Evolutionary conservation across 2,329 filamentous ascomycete species (phyloP), one percentile per base, ranked within the genome.

Genomic region (Talaromyces sp.): DNA sequence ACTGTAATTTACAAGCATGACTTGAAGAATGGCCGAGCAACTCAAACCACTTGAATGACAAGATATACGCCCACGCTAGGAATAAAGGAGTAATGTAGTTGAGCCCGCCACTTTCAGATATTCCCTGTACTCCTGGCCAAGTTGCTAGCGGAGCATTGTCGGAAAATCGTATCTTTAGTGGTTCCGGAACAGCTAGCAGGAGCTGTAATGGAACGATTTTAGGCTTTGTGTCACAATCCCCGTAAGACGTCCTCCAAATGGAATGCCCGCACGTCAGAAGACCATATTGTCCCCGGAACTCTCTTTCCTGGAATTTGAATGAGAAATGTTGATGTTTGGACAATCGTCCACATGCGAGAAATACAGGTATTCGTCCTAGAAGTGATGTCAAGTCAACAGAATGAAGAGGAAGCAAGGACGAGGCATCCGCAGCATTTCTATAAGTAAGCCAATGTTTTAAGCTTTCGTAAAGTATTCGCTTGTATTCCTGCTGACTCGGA

Each of bases 1-100:
- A 60, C 13, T 11, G 11, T 9, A 2, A 6, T 24, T 27, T 19
- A 33, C 69, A 71, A 47, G 64, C 54, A 24, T 72, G 70, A 5
- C 66, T 66, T 1, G 45, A 47, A 39, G 70, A 73, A 33, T 62
- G 60, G 49, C 37, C 35, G 27, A 71, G 69, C 35, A 69, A 63
- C 60, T 73, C 70, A 54, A 66, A 68, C 70, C 69, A 74, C 61
- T 67, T 61, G 50, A 66, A 69, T 54, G 69, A 73, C 33, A 71
- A 22, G 2, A 73, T 69, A 67, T 72, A 71, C 9, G 70, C 69
- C 69, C 71, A 73, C 52, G 70, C 70, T 22, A 73, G 41, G 39
- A 66, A 70, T 14, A 73, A 62, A 1, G 70, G 62, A 3, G 66
- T 39, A 2, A 73, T 9, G 60, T 73, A 68, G 41, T 72, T 73